These are phyloP conservation scores for Aspergillus panamensis DNA, from an alignment of 495 filamentous ascomycete genomes.

Conservation along the genomic window DNA sequence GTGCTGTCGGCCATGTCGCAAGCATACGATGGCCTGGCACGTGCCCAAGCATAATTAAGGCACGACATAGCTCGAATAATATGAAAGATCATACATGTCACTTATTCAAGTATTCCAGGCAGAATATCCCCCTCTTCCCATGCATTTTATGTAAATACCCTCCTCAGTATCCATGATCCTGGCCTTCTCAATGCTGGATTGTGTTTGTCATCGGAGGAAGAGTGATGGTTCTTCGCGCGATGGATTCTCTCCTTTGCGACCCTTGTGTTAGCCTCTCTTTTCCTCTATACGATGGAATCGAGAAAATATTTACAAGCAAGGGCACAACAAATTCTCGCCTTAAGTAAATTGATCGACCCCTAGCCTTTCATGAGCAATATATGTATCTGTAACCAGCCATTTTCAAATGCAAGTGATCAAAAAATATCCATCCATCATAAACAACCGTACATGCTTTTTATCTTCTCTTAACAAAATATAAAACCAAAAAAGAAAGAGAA, in stretches of 20 bases:
- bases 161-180: conserved; percentile 53
- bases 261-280: conserved; percentile 23
- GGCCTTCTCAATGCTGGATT: conserved; percentile 45
- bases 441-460: neutral
- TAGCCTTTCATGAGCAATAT: neutral
- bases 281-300: conserved; percentile 16
- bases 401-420: too few species aligned
- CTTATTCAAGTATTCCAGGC: neutral
- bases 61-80: neutral
- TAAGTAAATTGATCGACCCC: neutral
- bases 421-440: too few species aligned
- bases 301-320: conserved; percentile 21
- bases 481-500: neutral
- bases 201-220: conserved; percentile 53
- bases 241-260: conserved; percentile 31
- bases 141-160: conserved; percentile 17
- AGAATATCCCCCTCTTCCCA: neutral
- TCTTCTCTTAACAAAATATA: neutral
- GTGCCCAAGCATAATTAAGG: neutral
- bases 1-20: neutral
- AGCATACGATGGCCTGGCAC: neutral
- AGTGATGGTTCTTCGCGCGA: conserved; percentile 34
- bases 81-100: neutral
- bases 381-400: neutral
- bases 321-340: conserved; percentile 23